These are phyloP conservation scores for Reticulascus tulasneorum DNA, from an alignment of 2,329 filamentous ascomycete species.

Conservation along the genomic window DNA sequence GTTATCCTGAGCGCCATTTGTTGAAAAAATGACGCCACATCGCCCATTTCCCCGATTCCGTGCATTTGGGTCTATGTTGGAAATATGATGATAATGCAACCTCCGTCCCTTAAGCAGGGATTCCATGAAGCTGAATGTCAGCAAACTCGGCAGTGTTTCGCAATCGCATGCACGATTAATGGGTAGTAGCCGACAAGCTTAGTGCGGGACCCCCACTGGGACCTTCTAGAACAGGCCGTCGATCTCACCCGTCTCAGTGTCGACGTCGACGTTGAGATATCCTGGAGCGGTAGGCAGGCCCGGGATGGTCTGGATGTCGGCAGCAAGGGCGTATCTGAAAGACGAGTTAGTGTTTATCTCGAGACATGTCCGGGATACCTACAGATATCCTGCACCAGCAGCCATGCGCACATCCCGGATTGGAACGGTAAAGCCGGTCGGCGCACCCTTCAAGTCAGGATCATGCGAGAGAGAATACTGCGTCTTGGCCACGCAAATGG, in stretches of 20 bases:
- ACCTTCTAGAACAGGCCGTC: constrained; percentile 79
- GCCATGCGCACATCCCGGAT: constrained; percentile 93
- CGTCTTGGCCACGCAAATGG: constrained; percentile 97
- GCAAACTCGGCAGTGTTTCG: no score
- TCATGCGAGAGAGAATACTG: constrained; percentile 97
- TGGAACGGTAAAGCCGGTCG: constrained; percentile 88
- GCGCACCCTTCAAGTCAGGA: constrained; percentile 88
- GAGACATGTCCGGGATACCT: constrained; percentile 32
- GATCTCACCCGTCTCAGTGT: constrained; percentile 78
- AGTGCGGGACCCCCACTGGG: no score
- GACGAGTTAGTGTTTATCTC: constrained; percentile 28
- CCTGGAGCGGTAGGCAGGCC: constrained; percentile 92
- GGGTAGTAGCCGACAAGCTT: no score
- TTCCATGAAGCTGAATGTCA: no score
- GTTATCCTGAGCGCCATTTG: constrained; percentile 16
- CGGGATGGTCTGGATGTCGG: constrained; percentile 97
- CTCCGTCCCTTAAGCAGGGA: no score
- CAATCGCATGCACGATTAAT: no score
- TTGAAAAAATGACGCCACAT: constrained; percentile 16
- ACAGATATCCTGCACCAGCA: constrained; percentile 88
- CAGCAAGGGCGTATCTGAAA: constrained; percentile 78
- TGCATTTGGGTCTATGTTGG: no score
- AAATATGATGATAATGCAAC: no score
- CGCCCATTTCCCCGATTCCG: constrained; percentile 4
- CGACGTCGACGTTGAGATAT: constrained; percentile 88